phyloP scores from a whole-genome alignment of 2,329 filamentous ascomycete species.

The Epichloe elymi region DNA sequence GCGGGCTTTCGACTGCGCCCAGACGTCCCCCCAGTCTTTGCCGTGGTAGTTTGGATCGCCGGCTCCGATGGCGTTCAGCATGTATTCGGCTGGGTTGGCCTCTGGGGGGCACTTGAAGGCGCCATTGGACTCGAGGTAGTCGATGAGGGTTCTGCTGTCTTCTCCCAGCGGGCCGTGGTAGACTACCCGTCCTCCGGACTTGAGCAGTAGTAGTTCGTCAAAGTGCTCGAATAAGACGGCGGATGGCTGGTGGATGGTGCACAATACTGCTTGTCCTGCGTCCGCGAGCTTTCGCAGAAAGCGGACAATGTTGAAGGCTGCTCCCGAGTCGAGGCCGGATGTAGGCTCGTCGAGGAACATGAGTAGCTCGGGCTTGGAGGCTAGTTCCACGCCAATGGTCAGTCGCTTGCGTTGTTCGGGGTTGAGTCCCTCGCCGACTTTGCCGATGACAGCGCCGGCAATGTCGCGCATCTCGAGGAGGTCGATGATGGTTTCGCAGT shows the following conservation, averaged over 20 bases:
- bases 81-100: slow-evolving; percentile 41
- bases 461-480: slow-evolving; percentile 56
- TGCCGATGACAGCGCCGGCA: slow-evolving; percentile 51
- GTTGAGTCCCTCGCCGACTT: slow-evolving; percentile 44
- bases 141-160: slow-evolving; percentile 32
- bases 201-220: slow-evolving; percentile 41
- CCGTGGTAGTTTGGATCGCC: slow-evolving; percentile 47
- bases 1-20: slow-evolving; percentile 39
- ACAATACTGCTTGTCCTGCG: slow-evolving; percentile 44
- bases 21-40: slow-evolving; percentile 49
- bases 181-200: slow-evolving; percentile 37
- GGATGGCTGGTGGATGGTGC: slow-evolving; percentile 48
- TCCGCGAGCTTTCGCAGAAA: slow-evolving; percentile 49
- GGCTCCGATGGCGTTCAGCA: slow-evolving; percentile 46
- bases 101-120: slow-evolving; percentile 33
- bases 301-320: slow-evolving; percentile 47
- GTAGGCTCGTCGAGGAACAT: slow-evolving; percentile 53
- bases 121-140: slow-evolving; percentile 40
- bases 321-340: slow-evolving; percentile 43
- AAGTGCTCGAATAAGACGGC: slow-evolving; percentile 43
- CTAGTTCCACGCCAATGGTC: slow-evolving; percentile 43
- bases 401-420: slow-evolving; percentile 44
- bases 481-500: slow-evolving; percentile 56
- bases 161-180: slow-evolving; percentile 42
- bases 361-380: slow-evolving; percentile 43